Evolutionary conservation across 225 moss, liverwort and hornwort genomes (phyloP), one percentile per base, ranked within the genome.

Genomic region (Neckera pumila): DNA sequence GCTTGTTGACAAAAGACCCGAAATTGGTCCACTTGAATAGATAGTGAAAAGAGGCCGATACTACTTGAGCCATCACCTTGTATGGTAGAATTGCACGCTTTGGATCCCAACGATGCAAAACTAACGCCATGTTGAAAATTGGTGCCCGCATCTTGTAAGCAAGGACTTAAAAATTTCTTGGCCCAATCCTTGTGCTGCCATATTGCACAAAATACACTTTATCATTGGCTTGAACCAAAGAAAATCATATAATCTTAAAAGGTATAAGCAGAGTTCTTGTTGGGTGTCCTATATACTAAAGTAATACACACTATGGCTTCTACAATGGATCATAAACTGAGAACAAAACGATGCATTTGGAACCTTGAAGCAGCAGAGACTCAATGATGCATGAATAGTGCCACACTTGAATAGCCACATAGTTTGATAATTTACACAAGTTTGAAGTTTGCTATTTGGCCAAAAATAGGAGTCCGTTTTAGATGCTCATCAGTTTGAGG

Each of bases 11-110:
- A 83, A 49, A 95, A 92, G 54, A 85, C 65, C 5, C 86, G 86
- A 69, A 95, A 95, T 4, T 95, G 93, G 79, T 93, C 91, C 3
- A 90, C 36, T 10, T 93, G 92, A 11, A 91, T 73, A 21, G 40
- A 81, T 1, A 93, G 23, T 1, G 93, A 83, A 72, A 95, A 95
- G 40, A 79, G 17, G 59, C 79, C 79, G 0, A 7, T 1, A 17
- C 83, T 83, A 27, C 38, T 9, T 0, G 86, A 83, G 38, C 83
- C 79, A 72, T 84, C 42, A 7, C 83, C 79, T 10, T 1, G 8
- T 6, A 86, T 0, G 0, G 86, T 72, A 49, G 83, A 71, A 88
- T 87, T 80, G 59, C 86, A 43, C 2, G 90, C 88, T 42, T 49
- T 92, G 53, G 94, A 76, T 20, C 92, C 92, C 0, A 90, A 61